These are phyloP conservation scores for Schoenoplectus triqueter DNA, from an alignment of 202 grass and related monocot genomes.

Conservation along the genomic window DNA sequence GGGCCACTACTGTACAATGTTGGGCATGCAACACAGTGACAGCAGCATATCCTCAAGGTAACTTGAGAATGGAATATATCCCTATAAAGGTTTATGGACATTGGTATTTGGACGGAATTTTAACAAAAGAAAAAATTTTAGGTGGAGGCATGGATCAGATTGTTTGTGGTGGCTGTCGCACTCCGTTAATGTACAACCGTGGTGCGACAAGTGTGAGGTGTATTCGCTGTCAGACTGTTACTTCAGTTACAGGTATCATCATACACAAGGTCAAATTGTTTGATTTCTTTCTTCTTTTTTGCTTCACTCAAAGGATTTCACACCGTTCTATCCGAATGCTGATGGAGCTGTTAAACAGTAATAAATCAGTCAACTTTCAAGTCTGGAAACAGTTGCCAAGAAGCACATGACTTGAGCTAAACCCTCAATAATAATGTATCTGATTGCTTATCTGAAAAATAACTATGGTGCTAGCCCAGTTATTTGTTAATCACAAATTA, in stretches of 20 bases:
- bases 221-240: slow-evolving; percentile 76
- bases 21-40: slow-evolving; percentile 45
- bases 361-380: background rate
- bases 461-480: background rate
- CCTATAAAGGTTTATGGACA: background rate
- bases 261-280: background rate
- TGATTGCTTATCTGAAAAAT: background rate
- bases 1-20: slow-evolving; percentile 49
- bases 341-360: too few species aligned
- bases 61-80: slow-evolving; percentile 23
- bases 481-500: background rate
- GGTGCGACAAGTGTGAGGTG: slow-evolving; percentile 70
- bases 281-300: background rate
- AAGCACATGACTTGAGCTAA: background rate
- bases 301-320: too few species aligned
- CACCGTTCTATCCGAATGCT: too few species aligned
- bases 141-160: slow-evolving; percentile 70
- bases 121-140: slow-evolving; percentile 1
- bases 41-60: slow-evolving; percentile 41
- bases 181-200: slow-evolving; percentile 75
- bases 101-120: slow-evolving; percentile 10
- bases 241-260: slow-evolving; percentile 68
- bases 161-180: slow-evolving; percentile 72
- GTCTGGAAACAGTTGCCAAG: background rate
- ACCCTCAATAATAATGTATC: background rate